Evolutionary conservation across 1,284 basidiomycete genomes (phyloP), one percentile per base, ranked within the genome.

Genomic region (Papiliotrema fonsecae): DNA sequence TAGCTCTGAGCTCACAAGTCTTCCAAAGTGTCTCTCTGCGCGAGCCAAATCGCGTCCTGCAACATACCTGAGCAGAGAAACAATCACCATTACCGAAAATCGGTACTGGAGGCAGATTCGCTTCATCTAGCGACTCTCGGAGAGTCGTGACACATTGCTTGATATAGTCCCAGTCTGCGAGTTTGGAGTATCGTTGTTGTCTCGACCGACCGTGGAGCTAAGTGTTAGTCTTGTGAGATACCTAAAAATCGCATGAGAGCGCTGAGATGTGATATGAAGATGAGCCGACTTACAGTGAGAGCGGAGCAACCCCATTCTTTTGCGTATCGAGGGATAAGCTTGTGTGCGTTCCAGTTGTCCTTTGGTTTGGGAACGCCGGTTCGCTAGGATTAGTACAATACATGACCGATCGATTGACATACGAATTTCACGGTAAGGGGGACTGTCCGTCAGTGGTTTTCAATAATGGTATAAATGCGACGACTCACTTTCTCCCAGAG

Each of bases 81-180:
- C 86, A 88, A 67, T 98, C 94, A 0, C 94, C 94, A 30, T 92
- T 92, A 10, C 94, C 94, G 61, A 96, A 97, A 36, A 98, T 89
- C 0, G 94, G 93, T 14, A 97, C 79, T 0, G 87, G 82, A 0
- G 84, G 79, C 42, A 96, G 60, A 59, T 83, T 84, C 56, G 87
- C 82, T 22, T 93, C 88, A 13, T 77, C 79, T 64, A 88, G 83
- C 25, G 79, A 75, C 4, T 81, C 80, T n/a, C 92, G 83, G n/a
- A 97, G 82, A 9, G 85, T 82, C 2, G 85, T 79, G 3, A 88
- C 90, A 64, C 92, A 96, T 58, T 84, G 76, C 58, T 84, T 86
- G 71, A 97, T 87, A 68, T 96, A 96, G 31, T 79, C 79, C 88
- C 92, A 96, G 67, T 96, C 65, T 6, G 89, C 88, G 1, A 89